These are phyloP conservation scores for Elongisporangium anandrum DNA, from an alignment of 352 stramenopile genomes.

Conservation along the genomic window DNA sequence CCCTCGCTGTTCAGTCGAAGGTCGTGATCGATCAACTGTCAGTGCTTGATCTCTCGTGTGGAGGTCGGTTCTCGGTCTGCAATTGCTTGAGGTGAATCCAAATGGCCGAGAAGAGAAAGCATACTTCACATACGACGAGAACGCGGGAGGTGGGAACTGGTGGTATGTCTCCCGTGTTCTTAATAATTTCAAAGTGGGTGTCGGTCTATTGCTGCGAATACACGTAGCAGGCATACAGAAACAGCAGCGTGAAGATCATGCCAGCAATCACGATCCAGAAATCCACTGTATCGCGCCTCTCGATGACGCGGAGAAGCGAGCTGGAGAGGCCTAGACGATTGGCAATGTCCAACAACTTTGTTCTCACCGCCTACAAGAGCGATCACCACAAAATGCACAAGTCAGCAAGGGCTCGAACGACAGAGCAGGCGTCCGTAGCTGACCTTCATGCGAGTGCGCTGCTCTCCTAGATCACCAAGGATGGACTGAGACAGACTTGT, in stretches of 20 bases:
- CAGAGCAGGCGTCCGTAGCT: not conserved
- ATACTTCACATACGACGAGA: not conserved
- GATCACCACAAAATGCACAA: conserved; percentile 6
- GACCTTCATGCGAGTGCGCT: conserved; percentile 69
- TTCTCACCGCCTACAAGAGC: conserved; percentile 50
- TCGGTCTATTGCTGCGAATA: conserved; percentile 20
- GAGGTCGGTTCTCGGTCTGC: not conserved
- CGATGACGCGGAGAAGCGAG: conserved; percentile 78
- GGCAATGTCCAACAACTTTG: conserved; percentile 79
- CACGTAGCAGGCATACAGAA: conserved; percentile 70
- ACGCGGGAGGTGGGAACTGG: not conserved
- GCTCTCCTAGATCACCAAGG: conserved; percentile 63
- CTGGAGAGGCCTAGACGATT: conserved; percentile 80
- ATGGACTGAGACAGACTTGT: conserved; percentile 69
- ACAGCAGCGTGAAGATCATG: conserved; percentile 80
- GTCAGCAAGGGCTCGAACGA: not conserved
- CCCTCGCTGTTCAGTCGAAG: not conserved
- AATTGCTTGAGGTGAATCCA: not conserved
- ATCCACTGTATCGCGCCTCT: conserved; percentile 75
- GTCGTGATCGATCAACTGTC: too few relatives aligned
- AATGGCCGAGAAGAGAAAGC: not conserved
- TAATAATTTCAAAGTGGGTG: not conserved
- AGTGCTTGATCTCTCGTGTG: not conserved
- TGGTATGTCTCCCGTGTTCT: not conserved
- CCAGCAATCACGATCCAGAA: conserved; percentile 82